A percentile compares a stretch with the other conserved stretches of the same genome.
phyloP scores from a whole-genome alignment of 768 basidiomycete genomes.

The Boletus sp. region DNA sequence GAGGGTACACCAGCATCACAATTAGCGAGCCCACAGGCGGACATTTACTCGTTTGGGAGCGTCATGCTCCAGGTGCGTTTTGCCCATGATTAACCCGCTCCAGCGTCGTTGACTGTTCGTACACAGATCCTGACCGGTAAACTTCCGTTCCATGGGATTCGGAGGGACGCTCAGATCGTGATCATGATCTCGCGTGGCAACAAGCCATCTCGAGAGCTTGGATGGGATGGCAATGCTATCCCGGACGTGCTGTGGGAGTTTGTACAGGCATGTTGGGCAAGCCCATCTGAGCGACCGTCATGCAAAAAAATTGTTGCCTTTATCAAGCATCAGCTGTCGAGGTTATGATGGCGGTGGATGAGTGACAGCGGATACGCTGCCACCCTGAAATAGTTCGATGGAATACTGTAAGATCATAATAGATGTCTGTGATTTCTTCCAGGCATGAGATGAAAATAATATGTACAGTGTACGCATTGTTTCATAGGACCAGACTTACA shows the following conservation, averaged over 20 bases:
- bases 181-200: slow-evolving; percentile 16
- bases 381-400: too few relatives aligned
- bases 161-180: slow-evolving; percentile 23
- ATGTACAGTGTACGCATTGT: too few relatives aligned
- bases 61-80: slow-evolving; percentile 25
- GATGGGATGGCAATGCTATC: slow-evolving; percentile 26
- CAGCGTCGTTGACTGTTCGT: background rate
- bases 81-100: background rate
- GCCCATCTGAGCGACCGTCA: slow-evolving; percentile 16
- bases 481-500: too few relatives aligned
- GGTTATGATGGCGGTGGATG: background rate
- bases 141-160: slow-evolving; percentile 22
- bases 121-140: slow-evolving; percentile 24
- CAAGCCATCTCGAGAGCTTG: slow-evolving; percentile 7
- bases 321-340: slow-evolving; percentile 3
- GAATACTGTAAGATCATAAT: background rate
- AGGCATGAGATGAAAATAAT: too few relatives aligned
- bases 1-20: background rate
- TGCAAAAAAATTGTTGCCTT: slow-evolving; percentile 13
- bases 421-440: too few relatives aligned
- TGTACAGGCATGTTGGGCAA: slow-evolving; percentile 23
- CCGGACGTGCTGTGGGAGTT: slow-evolving; percentile 24
- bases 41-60: slow-evolving; percentile 32
- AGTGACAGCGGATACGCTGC: background rate
- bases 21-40: slow-evolving; percentile 12